Evolutionary conservation across 345 rosid genomes (phyloP), one percentile per base, ranked within the genome.

Genomic region (Combretum micranthum): DNA sequence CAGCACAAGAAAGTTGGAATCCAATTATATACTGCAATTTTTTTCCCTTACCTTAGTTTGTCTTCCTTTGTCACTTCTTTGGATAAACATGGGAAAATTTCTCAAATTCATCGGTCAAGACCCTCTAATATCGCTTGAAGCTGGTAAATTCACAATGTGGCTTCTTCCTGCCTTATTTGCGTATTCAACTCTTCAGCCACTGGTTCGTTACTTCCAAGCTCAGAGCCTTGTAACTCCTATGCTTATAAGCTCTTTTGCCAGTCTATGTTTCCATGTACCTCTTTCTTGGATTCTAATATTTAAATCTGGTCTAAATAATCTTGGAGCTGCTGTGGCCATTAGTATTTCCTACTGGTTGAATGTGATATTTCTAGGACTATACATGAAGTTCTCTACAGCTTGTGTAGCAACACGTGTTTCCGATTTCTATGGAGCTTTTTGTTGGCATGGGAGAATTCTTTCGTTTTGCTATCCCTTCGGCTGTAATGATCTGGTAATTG

Each of bases 121-220:
- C 46, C 78, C 80, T 3, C 26, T 18, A 17, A 77, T 80, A 54
- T 67, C 82, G 13, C 62, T 22, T 1, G 72, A 74, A 47, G 77
- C 80, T 0, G 72, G 80, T 15, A 72, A 32, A 52, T 80, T 72
- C 46, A 44, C 45, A 2, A 44, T 58, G 20, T 69, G 74, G 68
- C 80, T 77, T n/a, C 43, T 77, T 42, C 82, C 85, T 8, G 70
- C 74, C 12, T 74, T 80, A 43, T 77, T 77, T 17, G 80, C 74
- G 16, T 65, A 66, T 12, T 80, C 85, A 16, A 17, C 66, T 45
- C 70, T 77, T 55, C 85, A 77, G 22, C 73, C 82, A 0, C 62
- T 80, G 3, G 21, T 75, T 55, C 63, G 76, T 4, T 77, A 61
- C 51, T 72, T 66, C 56, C 82, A 74, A 68, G 37, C 55, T 4